Evolutionary conservation across 169 alveolate species (phyloP), one percentile per base, ranked within the genome.

Genomic region (Babesia bigemina): DNA sequence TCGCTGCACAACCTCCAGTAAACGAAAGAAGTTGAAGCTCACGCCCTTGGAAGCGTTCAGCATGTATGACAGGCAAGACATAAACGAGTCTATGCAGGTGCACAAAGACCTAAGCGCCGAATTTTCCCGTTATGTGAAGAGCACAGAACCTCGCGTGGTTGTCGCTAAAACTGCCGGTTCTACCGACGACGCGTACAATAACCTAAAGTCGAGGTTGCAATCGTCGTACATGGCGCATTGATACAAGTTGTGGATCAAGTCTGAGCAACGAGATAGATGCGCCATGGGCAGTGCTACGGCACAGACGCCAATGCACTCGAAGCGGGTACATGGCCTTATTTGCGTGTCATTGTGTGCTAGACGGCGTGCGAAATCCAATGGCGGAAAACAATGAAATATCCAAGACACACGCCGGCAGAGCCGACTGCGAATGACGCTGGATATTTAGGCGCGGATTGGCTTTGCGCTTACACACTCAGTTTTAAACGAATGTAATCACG

Each of bases 1-100:
- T 72, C 62, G 75, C 56, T 63, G 44, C 26, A 50, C 70, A 10
- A 9, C 4, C 47, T 47, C 75, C 8, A 39, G 29, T 49, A 45
- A 63, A 16, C 75, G 59, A 8, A 65, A 28, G 49, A 39, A 39
- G 29, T 48, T 14, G 50, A 77, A 77, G 36, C 52, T 77, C 39
- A 77, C 67, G 75, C 81, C 78, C 4, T 78, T 67, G 33, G 66
- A 59, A 45, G 79, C 86, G n/a, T 75, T 75, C 67, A 75, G 78
- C 47, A 75, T 75, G 84, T 75, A 75, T 45, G 84, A 56, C 36
- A 33, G 84, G 48, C 84, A 62, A 29, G 75, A 65, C 47, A 45
- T 57, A 26, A 75, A 55, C 52, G 84, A 75, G 61, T 61, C 76
- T 12, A 67, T 67, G 58, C 76, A 67, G 66, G 76, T 67, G 42